Conservation (phyloP, 1,139 yeast genomes). For the Pichia sp. region DNA sequence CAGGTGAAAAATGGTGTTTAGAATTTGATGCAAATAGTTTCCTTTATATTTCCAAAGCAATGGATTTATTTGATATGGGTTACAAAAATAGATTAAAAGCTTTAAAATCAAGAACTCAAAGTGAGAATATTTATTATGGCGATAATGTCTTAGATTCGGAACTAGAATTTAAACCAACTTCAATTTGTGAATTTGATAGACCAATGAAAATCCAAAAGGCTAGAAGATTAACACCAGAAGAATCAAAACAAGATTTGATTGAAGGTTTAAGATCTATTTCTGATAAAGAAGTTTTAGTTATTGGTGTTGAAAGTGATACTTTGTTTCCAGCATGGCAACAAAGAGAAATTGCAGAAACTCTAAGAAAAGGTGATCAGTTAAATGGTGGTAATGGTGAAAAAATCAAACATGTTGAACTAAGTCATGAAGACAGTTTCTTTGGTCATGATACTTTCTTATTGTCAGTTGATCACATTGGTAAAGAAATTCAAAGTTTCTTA, state of each 20-base stretch:
- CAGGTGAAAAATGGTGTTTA: slow-evolving; percentile 86
- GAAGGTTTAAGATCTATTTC: slow-evolving; percentile 60
- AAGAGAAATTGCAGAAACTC: slow-evolving; percentile 63
- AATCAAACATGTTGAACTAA: slow-evolving; percentile 63
- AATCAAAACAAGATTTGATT: slow-evolving; percentile 52
- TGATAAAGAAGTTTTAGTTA: slow-evolving; percentile 61
- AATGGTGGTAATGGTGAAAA: slow-evolving; percentile 32
- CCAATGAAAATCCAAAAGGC: slow-evolving; percentile 50
- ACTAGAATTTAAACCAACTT: slow-evolving; percentile 25
- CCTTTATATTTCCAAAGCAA: slow-evolving; percentile 81
- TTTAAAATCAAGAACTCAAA: slow-evolving; percentile 32
- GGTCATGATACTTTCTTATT: slow-evolving; percentile 89
- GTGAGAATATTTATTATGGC: slow-evolving; percentile 31
- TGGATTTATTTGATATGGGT: slow-evolving; percentile 91
- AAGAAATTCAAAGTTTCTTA: slow-evolving; percentile 61
- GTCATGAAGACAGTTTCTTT: slow-evolving; percentile 67
- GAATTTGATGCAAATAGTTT: slow-evolving; percentile 91
- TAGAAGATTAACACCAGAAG: slow-evolving; percentile 40
- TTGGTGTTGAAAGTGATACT: slow-evolving; percentile 89
- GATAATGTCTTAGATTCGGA: slow-evolving; percentile 22
- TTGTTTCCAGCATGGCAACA: slow-evolving; percentile 95
- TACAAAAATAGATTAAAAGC: slow-evolving; percentile 40
- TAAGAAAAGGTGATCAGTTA: slow-evolving; percentile 37
- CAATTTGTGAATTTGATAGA: slow-evolving; percentile 33
- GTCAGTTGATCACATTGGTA: slow-evolving; percentile 73